Evolutionary conservation across 2,329 filamentous ascomycete genomes (phyloP), one percentile per base, ranked within the genome.

Genomic region (Leptographium flavum): DNA sequence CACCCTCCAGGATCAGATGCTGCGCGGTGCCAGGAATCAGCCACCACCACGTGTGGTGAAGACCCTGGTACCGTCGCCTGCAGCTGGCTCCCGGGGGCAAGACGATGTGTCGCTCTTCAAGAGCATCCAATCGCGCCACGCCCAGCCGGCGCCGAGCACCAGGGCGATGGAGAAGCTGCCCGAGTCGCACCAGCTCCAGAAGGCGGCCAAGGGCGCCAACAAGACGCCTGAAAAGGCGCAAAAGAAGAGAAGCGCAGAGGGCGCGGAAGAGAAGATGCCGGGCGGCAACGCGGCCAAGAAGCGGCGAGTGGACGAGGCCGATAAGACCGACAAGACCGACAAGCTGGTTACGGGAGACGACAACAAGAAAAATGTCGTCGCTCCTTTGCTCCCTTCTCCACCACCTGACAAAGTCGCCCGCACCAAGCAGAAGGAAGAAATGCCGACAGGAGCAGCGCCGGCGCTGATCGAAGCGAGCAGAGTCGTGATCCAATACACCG

Each of bases 401-500:
- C 7, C 17, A 19, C 10, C 11, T 21, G 33, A 36, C 33, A 19
- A 36, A 7, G 17, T 13, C 14, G 14, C 33, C 17, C 19, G 9
- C 11, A 36, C 5, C 33, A 19, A 10, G 17, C 8, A 21, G 7
- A 19, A 21, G 21, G 33, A 36, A 36, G 10, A 31, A 4, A 14
- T 19, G 4, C 17, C 10, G 3, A 13, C 17, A 36, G 33, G 14
- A 32, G n/a, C 35, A 37, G 11, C 14, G 22, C 21, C 15, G 5
- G 7, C 21, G n/a, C 15, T 21, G 7, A 39, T 49, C 6, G 43
- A 33, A 3, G 17, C 30, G 1, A 23, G 31, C 33, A 47, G 49
- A 2, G 17, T 45, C 4, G 44, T 53, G 7, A 14, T 49, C 8
- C 47, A 48, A 21, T 52, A 50, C 39, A 52, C 47, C 1, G 48